A percentile compares a stretch with the other conserved stretches of the same genome.
phyloP scores from a whole-genome alignment of 495 filamentous ascomycete genomes.

The Penicillium diatomitis region DNA sequence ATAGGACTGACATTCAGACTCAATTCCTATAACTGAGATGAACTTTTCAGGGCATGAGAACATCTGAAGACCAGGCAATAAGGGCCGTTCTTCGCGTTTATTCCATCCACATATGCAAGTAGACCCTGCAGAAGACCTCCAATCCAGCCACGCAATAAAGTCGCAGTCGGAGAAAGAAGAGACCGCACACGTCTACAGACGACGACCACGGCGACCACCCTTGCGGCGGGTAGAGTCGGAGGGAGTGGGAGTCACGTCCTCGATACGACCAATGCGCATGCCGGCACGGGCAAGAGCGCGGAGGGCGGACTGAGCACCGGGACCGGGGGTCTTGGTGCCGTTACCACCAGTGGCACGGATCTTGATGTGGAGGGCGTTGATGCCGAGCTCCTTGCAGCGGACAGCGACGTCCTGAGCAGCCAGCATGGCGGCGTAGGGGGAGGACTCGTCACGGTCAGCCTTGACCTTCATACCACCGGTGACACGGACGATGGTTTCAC shows the following conservation, averaged over 20 bases:
- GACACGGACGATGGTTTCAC: conserved; percentile 98
- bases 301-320: conserved; percentile 97
- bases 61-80: conserved; percentile 48
- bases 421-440: conserved; percentile 99
- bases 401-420: conserved; percentile 87
- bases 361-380: conserved; percentile 99
- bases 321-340: conserved; percentile 98
- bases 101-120: conserved; percentile 44
- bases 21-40: conserved; percentile 19
- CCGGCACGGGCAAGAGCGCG: conserved; percentile 95
- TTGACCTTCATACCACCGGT: conserved; percentile 99
- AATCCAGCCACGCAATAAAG: conserved; percentile 25
- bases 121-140: conserved; percentile 27
- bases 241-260: conserved; percentile 98
- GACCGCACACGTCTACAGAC: conserved; percentile 62
- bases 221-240: conserved; percentile 98
- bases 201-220: conserved; percentile 99
- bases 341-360: conserved; percentile 99
- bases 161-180: conserved; percentile 20
- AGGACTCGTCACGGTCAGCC: conserved; percentile 99
- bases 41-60: conserved; percentile 35
- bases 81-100: conserved; percentile 51
- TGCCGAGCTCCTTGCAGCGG: conserved; percentile 98
- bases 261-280: conserved; percentile 99
- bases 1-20: conserved; percentile 10